These are phyloP conservation scores for Yarrowia sp. DNA, from an alignment of 805 yeast genomes.

Conservation along the genomic window DNA sequence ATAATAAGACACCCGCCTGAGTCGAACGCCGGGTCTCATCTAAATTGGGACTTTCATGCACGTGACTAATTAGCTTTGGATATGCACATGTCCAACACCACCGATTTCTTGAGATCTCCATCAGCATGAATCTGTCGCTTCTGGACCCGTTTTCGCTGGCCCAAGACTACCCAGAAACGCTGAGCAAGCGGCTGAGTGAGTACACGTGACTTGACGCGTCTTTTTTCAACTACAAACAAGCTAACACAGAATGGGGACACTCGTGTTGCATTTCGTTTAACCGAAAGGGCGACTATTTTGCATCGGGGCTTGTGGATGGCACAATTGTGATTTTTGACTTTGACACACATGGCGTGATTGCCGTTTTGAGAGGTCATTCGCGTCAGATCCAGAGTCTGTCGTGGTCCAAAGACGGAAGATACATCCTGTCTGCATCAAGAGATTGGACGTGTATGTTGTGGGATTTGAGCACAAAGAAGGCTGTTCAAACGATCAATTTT, in stretches of 20 bases:
- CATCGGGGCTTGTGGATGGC: slow-evolving; percentile 80
- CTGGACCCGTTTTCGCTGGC: slow-evolving; percentile 91
- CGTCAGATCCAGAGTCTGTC: slow-evolving; percentile 70
- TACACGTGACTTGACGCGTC: neutral
- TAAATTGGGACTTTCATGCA: neutral
- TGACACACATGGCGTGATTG: slow-evolving; percentile 66
- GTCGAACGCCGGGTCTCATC: too few relatives aligned
- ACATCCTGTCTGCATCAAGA: slow-evolving; percentile 70
- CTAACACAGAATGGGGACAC: slow-evolving; percentile 51
- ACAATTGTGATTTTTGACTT: slow-evolving; percentile 74
- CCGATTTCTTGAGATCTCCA: slow-evolving; percentile 1
- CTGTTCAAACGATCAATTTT: slow-evolving; percentile 58
- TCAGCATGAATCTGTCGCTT: slow-evolving; percentile 73
- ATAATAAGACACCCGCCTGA: too few relatives aligned
- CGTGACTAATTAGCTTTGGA: neutral
- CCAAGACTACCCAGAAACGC: slow-evolving; percentile 87
- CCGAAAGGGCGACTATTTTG: slow-evolving; percentile 81
- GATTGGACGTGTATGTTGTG: slow-evolving; percentile 85
- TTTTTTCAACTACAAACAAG: neutral
- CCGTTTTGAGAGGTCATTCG: slow-evolving; percentile 68
- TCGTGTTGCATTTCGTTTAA: slow-evolving; percentile 74
- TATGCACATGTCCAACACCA: slow-evolving; percentile 13
- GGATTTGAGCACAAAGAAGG: slow-evolving; percentile 63
- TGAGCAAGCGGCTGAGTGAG: slow-evolving; percentile 66
- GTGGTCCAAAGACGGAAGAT: slow-evolving; percentile 80